Conservation (phyloP, 768 basidiomycete species). For the Filobasidium floriforme region DNA sequence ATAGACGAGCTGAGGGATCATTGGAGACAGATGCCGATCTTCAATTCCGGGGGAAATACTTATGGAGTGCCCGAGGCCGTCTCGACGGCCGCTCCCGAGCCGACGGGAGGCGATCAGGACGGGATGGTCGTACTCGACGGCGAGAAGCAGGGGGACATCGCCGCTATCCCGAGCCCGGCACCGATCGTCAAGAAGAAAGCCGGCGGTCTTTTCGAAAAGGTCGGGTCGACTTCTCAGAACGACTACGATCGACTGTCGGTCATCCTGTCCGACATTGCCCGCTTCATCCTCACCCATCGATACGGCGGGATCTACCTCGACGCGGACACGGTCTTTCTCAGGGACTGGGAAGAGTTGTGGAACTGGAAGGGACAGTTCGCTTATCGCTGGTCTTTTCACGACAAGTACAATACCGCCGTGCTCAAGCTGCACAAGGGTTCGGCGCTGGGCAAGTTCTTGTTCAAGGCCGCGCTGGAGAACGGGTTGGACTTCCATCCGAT, state of each 20-base stretch:
- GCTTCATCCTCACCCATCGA: slow-evolving; percentile 92
- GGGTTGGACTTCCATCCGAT: slow-evolving; percentile 91
- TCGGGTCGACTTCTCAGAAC: slow-evolving; percentile 77
- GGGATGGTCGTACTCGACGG: slow-evolving; percentile 19
- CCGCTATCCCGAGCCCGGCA: slow-evolving; percentile 15
- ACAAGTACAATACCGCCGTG: slow-evolving; percentile 94
- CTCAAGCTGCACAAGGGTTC: slow-evolving; percentile 87
- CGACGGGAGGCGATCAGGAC: slow-evolving; percentile 11
- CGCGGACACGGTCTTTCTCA: slow-evolving; percentile 87
- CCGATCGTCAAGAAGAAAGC: slow-evolving; percentile 39
- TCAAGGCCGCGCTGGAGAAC: slow-evolving; percentile 89
- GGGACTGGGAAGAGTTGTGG: slow-evolving; percentile 99
- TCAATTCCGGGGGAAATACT: slow-evolving; percentile 55
- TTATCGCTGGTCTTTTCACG: slow-evolving; percentile 86
- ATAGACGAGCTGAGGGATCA: slow-evolving; percentile 80
- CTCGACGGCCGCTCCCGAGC: slow-evolving; percentile 17
- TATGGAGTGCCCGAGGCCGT: slow-evolving; percentile 31
- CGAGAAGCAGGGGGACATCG: slow-evolving; percentile 46
- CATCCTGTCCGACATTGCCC: slow-evolving; percentile 91
- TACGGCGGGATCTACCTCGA: slow-evolving; percentile 96
- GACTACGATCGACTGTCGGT: slow-evolving; percentile 88
- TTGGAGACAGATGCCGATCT: slow-evolving; percentile 76
- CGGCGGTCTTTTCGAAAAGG: slow-evolving; percentile 63
- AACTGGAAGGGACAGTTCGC: slow-evolving; percentile 95
- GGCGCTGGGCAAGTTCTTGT: slow-evolving; percentile 84